These are phyloP conservation scores for Brettanomyces custersianus DNA, from an alignment of 805 yeast genomes.

Conservation along the genomic window DNA sequence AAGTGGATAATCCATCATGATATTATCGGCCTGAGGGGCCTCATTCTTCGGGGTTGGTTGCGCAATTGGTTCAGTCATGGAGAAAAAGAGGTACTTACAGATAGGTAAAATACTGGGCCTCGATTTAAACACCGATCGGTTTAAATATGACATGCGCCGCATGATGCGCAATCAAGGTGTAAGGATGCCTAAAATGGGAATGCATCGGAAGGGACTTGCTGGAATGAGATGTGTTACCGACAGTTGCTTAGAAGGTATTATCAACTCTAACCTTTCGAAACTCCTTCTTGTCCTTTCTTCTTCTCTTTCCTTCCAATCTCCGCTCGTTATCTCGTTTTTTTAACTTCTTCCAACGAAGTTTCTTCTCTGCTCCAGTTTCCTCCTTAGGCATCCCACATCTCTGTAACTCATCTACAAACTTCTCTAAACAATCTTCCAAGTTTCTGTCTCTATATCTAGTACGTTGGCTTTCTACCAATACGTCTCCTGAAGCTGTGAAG, in stretches of 20 bases:
- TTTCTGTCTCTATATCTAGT: slow-evolving; percentile 37
- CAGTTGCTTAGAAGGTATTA: too few species aligned
- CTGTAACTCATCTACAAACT: slow-evolving; percentile 34
- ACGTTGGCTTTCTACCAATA: slow-evolving; percentile 16
- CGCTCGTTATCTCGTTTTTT: slow-evolving; percentile 16
- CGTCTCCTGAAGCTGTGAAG: slow-evolving; percentile 21
- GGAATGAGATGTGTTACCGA: too few species aligned
- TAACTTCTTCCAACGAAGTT: slow-evolving; percentile 32
- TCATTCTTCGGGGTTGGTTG: background rate
- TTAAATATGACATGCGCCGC: too few species aligned
- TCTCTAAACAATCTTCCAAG: slow-evolving; percentile 35
- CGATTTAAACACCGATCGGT: too few species aligned
- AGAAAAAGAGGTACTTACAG: too few species aligned
- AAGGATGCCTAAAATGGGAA: too few species aligned
- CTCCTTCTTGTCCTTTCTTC: slow-evolving; percentile 16
- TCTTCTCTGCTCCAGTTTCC: slow-evolving; percentile 32
- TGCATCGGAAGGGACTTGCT: too few species aligned
- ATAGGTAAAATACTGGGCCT: background rate
- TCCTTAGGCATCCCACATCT: slow-evolving; percentile 27
- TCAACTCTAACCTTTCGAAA: slow-evolving; percentile 12
- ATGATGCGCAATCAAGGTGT: too few species aligned
- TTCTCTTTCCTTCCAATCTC: slow-evolving; percentile 15
- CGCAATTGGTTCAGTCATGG: background rate
- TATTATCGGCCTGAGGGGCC: background rate
- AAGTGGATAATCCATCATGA: slow-evolving; percentile 37